phyloP scores from a whole-genome alignment of 495 filamentous ascomycete species.

The Penicillium silybi region DNA sequence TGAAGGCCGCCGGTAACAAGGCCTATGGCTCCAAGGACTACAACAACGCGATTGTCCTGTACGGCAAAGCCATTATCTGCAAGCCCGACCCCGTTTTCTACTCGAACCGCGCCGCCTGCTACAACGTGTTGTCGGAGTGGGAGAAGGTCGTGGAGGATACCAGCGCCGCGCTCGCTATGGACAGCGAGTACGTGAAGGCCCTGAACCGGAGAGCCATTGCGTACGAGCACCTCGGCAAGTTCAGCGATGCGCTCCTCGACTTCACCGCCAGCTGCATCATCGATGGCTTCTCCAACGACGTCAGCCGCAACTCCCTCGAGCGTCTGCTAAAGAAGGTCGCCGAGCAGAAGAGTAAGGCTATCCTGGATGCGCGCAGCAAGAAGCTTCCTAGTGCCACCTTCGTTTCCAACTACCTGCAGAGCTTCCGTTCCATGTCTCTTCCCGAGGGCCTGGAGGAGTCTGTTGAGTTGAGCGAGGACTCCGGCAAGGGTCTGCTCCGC shows the following conservation, averaged over 20 bases:
- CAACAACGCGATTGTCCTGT: slow-evolving; percentile 84
- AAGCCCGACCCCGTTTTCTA: slow-evolving; percentile 97
- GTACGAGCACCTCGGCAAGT: slow-evolving; percentile 87
- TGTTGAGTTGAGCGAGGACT: slow-evolving; percentile 68
- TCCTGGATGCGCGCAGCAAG: slow-evolving; percentile 72
- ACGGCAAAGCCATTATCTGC: slow-evolving; percentile 93
- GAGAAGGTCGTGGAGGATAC: slow-evolving; percentile 97
- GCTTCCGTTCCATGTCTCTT: slow-evolving; percentile 77
- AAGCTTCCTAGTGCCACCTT: slow-evolving; percentile 92
- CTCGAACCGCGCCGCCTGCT: slow-evolving; percentile 97
- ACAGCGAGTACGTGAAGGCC: slow-evolving; percentile 96
- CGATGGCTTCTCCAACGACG: slow-evolving; percentile 87
- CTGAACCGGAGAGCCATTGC: slow-evolving; percentile 93
- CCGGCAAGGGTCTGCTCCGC: slow-evolving; percentile 79
- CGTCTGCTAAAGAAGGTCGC: slow-evolving; percentile 94
- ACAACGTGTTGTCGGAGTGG: slow-evolving; percentile 88
- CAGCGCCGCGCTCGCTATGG: slow-evolving; percentile 84
- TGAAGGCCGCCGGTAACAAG: slow-evolving; percentile 95
- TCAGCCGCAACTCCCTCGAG: slow-evolving; percentile 85
- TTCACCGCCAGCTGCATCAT: slow-evolving; percentile 99
- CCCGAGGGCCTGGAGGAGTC: slow-evolving; percentile 80
- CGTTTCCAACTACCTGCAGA: slow-evolving; percentile 97
- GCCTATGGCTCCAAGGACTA: slow-evolving; percentile 93
- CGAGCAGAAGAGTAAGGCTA: slow-evolving; percentile 83
- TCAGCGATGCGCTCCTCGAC: slow-evolving; percentile 92